Conservation (phyloP, 2,329 filamentous ascomycete genomes). For the Diplodia corticola region DNA sequence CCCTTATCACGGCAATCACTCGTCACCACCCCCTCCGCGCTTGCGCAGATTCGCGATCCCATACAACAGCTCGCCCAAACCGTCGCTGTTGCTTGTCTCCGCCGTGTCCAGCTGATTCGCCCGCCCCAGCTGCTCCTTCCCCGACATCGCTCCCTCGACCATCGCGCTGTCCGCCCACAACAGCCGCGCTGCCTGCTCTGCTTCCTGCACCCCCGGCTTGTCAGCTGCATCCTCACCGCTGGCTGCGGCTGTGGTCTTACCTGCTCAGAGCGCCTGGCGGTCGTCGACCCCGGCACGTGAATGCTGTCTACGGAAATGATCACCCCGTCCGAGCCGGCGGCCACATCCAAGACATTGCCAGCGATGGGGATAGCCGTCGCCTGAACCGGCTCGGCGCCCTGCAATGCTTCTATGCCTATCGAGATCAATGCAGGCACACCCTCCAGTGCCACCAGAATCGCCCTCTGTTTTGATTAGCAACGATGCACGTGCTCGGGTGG, state of each 20-base stretch:
- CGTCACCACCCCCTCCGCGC: conserved; percentile 43
- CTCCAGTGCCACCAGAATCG: conserved; percentile 46
- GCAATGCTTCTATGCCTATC: conserved; percentile 56
- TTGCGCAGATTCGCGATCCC: conserved; percentile 52
- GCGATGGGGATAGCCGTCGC: conserved; percentile 50
- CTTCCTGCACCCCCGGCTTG: conserved; percentile 2
- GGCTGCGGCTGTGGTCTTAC: conserved; percentile 28
- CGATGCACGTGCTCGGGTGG: too few relatives aligned
- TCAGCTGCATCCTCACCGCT: conserved; percentile 21
- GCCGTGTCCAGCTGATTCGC: conserved; percentile 29
- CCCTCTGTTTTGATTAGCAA: conserved; percentile 15
- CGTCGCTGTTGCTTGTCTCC: conserved; percentile 24
- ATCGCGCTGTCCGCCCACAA: conserved; percentile 1
- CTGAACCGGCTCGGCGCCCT: conserved; percentile 41
- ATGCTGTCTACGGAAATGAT: conserved; percentile 57
- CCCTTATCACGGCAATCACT: conserved; percentile 25
- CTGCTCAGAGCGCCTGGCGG: conserved; percentile 36
- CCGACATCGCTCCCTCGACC: conserved; percentile 1
- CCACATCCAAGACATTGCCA: conserved; percentile 67
- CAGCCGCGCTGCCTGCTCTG: conserved; percentile 1
- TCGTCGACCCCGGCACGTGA: conserved; percentile 53
- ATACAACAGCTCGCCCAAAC: conserved; percentile 45
- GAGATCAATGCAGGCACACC: conserved; percentile 63
- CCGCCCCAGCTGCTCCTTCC: conserved; percentile 22
- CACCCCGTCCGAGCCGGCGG: conserved; percentile 29